phyloP scores from a whole-genome alignment of 352 stramenopile genomes.

The Globisporangium cederbergense region DNA sequence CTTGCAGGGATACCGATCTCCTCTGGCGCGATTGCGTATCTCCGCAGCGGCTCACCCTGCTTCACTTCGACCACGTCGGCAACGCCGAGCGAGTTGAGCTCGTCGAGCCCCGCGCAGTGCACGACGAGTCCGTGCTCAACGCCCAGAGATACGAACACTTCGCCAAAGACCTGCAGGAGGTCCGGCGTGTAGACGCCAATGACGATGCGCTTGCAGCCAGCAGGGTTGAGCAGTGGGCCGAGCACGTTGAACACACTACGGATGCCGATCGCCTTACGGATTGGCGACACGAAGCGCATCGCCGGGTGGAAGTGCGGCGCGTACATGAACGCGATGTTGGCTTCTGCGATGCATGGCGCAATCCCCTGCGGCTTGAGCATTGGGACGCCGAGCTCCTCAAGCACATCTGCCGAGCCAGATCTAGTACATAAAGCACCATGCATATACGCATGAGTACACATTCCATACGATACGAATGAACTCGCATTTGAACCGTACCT shows the following conservation, averaged over 20 bases:
- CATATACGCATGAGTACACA: neutral
- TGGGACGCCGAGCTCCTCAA: conserved; percentile 95
- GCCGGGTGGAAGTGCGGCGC: conserved; percentile 96
- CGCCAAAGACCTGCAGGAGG: conserved; percentile 85
- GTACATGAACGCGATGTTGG: conserved; percentile 97
- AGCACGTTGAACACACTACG: conserved; percentile 98
- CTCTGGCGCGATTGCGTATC: conserved; percentile 45
- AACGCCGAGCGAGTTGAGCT: conserved; percentile 95
- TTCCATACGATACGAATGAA: neutral
- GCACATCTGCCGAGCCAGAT: conserved; percentile 95
- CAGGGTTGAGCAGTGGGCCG: conserved; percentile 97
- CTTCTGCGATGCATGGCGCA: conserved; percentile 89
- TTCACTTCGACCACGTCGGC: conserved; percentile 83
- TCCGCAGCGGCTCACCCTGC: conserved; percentile 34
- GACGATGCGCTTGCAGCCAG: conserved; percentile 92
- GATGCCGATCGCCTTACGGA: conserved; percentile 95
- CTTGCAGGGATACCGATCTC: conserved; percentile 89
- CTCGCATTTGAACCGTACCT: conserved; percentile 43
- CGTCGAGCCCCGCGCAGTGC: conserved; percentile 97
- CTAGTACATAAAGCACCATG: conserved; percentile 11
- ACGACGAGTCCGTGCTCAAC: conserved; percentile 98
- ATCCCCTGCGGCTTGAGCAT: conserved; percentile 92
- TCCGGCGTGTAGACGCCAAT: conserved; percentile 97
- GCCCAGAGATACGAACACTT: conserved; percentile 85
- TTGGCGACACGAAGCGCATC: conserved; percentile 94